Base-by-base conservation (phyloP, 345 rosid species). In the Turritis glabra region DNA sequence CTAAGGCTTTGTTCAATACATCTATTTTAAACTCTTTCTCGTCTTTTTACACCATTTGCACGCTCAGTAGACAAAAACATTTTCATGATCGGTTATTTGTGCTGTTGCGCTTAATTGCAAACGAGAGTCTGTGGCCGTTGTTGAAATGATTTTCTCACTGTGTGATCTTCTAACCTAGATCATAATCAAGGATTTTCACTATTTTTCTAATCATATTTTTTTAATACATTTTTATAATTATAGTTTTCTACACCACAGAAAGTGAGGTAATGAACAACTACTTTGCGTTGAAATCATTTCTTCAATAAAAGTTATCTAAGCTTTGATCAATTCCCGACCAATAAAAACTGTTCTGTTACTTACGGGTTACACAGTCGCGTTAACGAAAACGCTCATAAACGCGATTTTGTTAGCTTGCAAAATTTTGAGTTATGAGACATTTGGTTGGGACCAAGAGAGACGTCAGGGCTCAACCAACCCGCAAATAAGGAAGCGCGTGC, bases 1-100 rank as follows among this genome's bases (percentile, higher is more conserved):
- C 63, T 22, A 67, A 50, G 35, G 63, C 52, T 41, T 61, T 76
- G 69, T 27, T 33, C 70, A 67, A 26, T 52, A 41, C 57, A 59
- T 30, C 35, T 27, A 41, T 26, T 55, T 18, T 17, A 40, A 37
- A 19, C 60, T 40, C 25, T 2, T 5, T 13, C 27, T 26, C n/a
- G 7, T 59, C 12, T 9, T 10, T 38, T 17, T n/a, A n/a, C 21
- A 44, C 50, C 50, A 44, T 17, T 40, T 2, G 4, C 2, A 40
- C 5, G 0, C 17, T 5, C 47, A 0, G 18, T 5, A 41, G 47
- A 41, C 5, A 5, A 14, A 41, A 41, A 3, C 47, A 15, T 5
- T 15, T 15, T 2, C 8, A 3, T 11, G 13, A 35, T 35, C 4
- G 13, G 13, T 35, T n/a, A n/a, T n/a, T n/a, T n/a, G n/a, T 3